Evolutionary conservation across 2,329 filamentous ascomycete genomes (phyloP).

Genomic region (Fusarium lateritium): DNA sequence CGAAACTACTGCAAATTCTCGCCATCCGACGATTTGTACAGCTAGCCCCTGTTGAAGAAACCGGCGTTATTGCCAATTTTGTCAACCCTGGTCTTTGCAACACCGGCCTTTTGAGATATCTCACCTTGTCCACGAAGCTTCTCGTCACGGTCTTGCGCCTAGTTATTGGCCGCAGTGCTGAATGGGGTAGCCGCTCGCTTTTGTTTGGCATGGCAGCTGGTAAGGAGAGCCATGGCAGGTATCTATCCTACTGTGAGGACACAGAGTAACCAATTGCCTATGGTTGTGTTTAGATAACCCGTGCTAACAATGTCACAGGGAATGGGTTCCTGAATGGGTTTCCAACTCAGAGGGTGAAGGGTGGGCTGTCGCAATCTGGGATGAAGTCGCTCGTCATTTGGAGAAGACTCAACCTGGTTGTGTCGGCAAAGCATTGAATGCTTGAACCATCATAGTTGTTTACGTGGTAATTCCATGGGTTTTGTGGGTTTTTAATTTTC

Average conservation of each 20-base stretch:
- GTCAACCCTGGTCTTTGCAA: constrained; percentile 6
- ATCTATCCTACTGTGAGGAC: constrained; percentile 5
- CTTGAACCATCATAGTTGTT: not conserved
- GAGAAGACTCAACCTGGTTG: not conserved
- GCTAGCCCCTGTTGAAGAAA: constrained; percentile 3
- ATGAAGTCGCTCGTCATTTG: not conserved
- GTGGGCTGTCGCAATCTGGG: constrained; percentile 3
- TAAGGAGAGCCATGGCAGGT: constrained; percentile 1
- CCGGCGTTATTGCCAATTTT: constrained; percentile 1
- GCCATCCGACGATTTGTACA: constrained; percentile 1
- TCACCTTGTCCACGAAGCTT: not conserved
- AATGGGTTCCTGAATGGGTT: constrained; percentile 5
- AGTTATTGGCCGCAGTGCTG: constrained; percentile 1
- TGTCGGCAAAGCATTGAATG: not conserved
- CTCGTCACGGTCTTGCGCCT: not conserved
- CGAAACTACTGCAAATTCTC: constrained; percentile 1
- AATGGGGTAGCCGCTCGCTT: constrained; percentile 4
- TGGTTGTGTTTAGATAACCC: not conserved
- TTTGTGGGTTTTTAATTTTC: too few species aligned
- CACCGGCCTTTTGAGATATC: constrained; percentile 1
- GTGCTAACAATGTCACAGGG: not conserved
- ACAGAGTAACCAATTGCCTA: not conserved
- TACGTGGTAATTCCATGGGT: not conserved
- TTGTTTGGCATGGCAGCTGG: constrained; percentile 4
- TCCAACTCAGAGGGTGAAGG: not conserved